These are phyloP conservation scores for Cryomyces antarcticus DNA, from an alignment of 495 filamentous ascomycete genomes.

Conservation along the genomic window DNA sequence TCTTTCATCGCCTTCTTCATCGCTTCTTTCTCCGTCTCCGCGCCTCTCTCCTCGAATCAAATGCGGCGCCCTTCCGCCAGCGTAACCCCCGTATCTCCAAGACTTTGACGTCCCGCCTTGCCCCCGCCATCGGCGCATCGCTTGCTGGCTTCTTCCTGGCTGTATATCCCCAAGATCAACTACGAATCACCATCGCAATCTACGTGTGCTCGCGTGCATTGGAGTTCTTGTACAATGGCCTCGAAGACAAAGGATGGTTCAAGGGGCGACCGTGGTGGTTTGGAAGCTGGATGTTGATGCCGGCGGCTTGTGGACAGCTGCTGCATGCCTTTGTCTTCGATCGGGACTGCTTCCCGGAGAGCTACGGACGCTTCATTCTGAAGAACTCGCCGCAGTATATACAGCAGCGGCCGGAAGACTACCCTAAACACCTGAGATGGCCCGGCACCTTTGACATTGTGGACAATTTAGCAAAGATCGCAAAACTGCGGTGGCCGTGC, in stretches of 20 bases:
- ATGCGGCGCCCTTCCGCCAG: conserved; percentile 54
- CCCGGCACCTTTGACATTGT: conserved; percentile 56
- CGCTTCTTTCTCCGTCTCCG: conserved; percentile 75
- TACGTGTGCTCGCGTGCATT: conserved; percentile 58
- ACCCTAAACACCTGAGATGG: conserved; percentile 49
- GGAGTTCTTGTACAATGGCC: conserved; percentile 70
- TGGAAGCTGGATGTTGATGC: conserved; percentile 92
- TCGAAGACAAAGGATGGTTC: conserved; percentile 64
- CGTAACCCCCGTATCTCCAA: conserved; percentile 59
- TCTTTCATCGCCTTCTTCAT: conserved; percentile 74
- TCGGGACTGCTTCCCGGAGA: conserved; percentile 61
- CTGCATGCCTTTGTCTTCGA: conserved; percentile 87
- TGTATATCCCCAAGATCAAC: conserved; percentile 54
- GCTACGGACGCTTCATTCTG: conserved; percentile 54
- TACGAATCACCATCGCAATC: conserved; percentile 60
- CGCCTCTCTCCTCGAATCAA: conserved; percentile 49
- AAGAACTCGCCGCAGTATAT: conserved; percentile 60
- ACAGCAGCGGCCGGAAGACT: conserved; percentile 44
- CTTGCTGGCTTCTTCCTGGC: conserved; percentile 66
- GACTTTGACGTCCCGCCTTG: conserved; percentile 58
- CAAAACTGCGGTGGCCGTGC: conserved; percentile 54
- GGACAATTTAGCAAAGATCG: conserved; percentile 62
- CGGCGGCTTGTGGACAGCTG: conserved; percentile 74
- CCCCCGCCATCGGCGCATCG: conserved; percentile 74
- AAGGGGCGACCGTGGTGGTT: conserved; percentile 66